phyloP scores from a whole-genome alignment of 2,329 filamentous ascomycete genomes.

The Talaromyces sp. region DNA sequence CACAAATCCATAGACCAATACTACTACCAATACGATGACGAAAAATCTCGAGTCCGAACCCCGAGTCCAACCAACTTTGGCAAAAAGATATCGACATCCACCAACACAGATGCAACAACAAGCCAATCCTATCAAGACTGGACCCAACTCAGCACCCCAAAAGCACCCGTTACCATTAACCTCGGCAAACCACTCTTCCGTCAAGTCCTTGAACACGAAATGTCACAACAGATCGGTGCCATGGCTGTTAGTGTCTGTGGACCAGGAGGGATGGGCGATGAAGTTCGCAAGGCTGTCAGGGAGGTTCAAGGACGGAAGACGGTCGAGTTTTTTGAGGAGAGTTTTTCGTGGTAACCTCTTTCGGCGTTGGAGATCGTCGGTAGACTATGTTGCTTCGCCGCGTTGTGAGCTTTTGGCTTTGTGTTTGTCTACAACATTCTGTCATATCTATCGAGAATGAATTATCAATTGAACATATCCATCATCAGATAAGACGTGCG shows the following conservation, averaged over 20 bases:
- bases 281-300: constrained; percentile 62
- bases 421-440: not conserved
- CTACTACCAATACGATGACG: not conserved
- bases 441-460: not conserved
- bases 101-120: not conserved
- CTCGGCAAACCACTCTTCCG: constrained; percentile 17
- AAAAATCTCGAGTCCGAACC: not conserved
- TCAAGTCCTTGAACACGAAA: constrained; percentile 59
- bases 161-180: constrained; percentile 12
- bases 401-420: not conserved
- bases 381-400: not conserved
- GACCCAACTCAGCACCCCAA: constrained; percentile 14
- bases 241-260: constrained; percentile 78
- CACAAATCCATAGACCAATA: constrained; percentile 9
- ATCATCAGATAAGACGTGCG: not conserved
- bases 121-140: constrained; percentile 11
- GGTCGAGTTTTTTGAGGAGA: constrained; percentile 70
- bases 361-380: not conserved
- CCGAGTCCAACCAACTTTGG: not conserved
- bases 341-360: constrained; percentile 48
- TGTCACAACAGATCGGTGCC: constrained; percentile 70
- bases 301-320: constrained; percentile 55
- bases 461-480: not conserved
- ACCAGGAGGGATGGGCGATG: constrained; percentile 66
- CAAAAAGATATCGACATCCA: not conserved